Conservation (phyloP, 2,329 filamentous ascomycete species). For the Scytalidium sp. region DNA sequence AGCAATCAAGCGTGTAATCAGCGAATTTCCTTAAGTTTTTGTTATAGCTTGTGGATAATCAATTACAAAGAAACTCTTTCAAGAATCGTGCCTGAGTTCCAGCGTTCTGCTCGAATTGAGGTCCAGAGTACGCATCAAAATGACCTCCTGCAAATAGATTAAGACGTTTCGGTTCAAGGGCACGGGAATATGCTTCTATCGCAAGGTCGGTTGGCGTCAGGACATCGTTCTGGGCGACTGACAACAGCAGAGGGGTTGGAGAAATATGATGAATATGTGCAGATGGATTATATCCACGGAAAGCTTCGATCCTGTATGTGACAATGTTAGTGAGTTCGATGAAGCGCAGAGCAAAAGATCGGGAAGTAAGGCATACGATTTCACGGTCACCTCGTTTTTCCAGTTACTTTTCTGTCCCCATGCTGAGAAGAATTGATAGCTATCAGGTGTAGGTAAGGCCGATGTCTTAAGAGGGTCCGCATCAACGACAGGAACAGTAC, state of each 20-base stretch:
- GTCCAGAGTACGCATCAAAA: conserved; percentile 32
- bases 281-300: conserved; percentile 23
- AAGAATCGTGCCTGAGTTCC: conserved; percentile 34
- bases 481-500: conserved; percentile 29
- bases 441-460: conserved; percentile 32
- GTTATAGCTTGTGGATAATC: too few species aligned
- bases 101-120: conserved; percentile 29
- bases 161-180: conserved; percentile 36
- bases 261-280: conserved; percentile 33
- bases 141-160: conserved; percentile 34
- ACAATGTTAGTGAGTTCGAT: too few species aligned
- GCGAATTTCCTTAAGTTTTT: too few species aligned
- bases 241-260: conserved; percentile 36
- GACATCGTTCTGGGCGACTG: conserved; percentile 30
- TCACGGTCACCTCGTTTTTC: conserved; percentile 36
- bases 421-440: conserved; percentile 29
- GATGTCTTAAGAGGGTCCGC: conserved; percentile 26
- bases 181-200: conserved; percentile 33
- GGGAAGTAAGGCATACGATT: conserved; percentile 19
- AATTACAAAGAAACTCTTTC: conserved; percentile 2
- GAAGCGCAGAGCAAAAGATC: too few species aligned
- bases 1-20: too few species aligned
- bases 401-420: conserved; percentile 31
- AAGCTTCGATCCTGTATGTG: conserved; percentile 20
- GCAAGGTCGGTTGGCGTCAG: conserved; percentile 30